These are phyloP conservation scores for Cystobasidium slooffiae DNA, from an alignment of 1,284 basidiomycete genomes.

Conservation along the genomic window DNA sequence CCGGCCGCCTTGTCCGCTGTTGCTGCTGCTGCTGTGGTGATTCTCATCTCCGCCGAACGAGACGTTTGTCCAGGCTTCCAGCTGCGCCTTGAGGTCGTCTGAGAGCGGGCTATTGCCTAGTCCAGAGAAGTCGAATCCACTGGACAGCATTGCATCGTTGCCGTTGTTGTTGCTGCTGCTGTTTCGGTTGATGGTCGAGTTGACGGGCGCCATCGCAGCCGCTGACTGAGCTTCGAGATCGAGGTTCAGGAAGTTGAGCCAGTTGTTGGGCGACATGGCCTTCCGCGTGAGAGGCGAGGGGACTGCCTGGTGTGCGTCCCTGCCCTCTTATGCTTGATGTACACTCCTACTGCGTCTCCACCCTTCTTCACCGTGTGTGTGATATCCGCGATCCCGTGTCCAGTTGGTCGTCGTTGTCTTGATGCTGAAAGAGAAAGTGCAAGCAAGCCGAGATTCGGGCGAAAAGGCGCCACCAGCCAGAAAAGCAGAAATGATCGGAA, in stretches of 20 bases:
- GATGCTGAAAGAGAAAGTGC: too few species aligned
- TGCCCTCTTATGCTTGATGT: not conserved
- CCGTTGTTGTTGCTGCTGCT: constrained; percentile 2
- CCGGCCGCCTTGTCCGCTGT: constrained; percentile 14
- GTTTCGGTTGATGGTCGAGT: not conserved
- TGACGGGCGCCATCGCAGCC: not conserved
- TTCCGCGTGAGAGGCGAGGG: not conserved
- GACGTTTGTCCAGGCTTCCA: constrained; percentile 81
- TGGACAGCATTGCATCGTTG: constrained; percentile 14
- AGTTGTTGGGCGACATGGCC: constrained; percentile 37
- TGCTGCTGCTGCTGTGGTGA: not conserved
- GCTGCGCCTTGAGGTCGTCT: constrained; percentile 70
- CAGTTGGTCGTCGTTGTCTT: too few species aligned
- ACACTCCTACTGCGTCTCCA: not conserved
- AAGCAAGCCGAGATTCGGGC: too few species aligned
- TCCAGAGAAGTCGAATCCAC: constrained; percentile 14
- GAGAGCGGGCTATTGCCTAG: constrained; percentile 15
- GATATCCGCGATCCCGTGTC: too few species aligned
- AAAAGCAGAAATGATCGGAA: too few species aligned
- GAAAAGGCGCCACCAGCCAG: too few species aligned
- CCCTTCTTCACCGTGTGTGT: not conserved
- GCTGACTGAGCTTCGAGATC: constrained; percentile 23
- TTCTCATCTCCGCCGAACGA: constrained; percentile 65
- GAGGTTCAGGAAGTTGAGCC: constrained; percentile 39
- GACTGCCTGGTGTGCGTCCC: not conserved